Evolutionary conservation across 371 early-diverging fungal genomes (phyloP).

Genomic region (Mortierella sp.): DNA sequence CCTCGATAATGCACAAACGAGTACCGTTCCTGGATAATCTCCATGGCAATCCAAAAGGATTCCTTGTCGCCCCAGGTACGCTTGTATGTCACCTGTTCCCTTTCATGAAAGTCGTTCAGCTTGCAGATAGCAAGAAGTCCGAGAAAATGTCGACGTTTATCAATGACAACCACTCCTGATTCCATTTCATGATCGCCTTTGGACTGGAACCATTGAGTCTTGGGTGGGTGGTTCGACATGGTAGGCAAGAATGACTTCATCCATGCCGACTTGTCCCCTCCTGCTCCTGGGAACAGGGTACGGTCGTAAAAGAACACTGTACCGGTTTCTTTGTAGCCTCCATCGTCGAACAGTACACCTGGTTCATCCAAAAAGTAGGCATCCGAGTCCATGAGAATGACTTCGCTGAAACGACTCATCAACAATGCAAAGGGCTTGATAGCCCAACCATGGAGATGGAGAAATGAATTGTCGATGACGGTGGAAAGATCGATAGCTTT

Average conservation of each 20-base stretch:
- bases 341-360: constrained; percentile 63
- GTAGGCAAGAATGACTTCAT: constrained; percentile 63
- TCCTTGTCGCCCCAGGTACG: constrained; percentile 68
- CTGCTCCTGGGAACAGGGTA: constrained; percentile 58
- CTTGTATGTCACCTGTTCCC: constrained; percentile 61
- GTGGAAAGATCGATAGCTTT: constrained; percentile 60
- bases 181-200: constrained; percentile 71
- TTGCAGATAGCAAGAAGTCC: constrained; percentile 70
- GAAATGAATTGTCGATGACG: constrained; percentile 58
- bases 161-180: constrained; percentile 71
- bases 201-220: constrained; percentile 62
- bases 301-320: constrained; percentile 76
- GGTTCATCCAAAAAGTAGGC: constrained; percentile 75
- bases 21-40: constrained; percentile 67
- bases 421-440: constrained; percentile 75
- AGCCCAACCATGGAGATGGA: constrained; percentile 67
- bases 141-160: constrained; percentile 61
- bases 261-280: constrained; percentile 56
- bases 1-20: constrained; percentile 61
- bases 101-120: constrained; percentile 63
- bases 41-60: constrained; percentile 67
- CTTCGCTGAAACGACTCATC: constrained; percentile 69
- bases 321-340: constrained; percentile 67
- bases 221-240: constrained; percentile 57
- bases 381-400: constrained; percentile 85